Percentiles rank a stretch among this genome's conserved stretches.
Conservation (phyloP, 1,284 basidiomycete species). For the Ganoderma sp. region DNA sequence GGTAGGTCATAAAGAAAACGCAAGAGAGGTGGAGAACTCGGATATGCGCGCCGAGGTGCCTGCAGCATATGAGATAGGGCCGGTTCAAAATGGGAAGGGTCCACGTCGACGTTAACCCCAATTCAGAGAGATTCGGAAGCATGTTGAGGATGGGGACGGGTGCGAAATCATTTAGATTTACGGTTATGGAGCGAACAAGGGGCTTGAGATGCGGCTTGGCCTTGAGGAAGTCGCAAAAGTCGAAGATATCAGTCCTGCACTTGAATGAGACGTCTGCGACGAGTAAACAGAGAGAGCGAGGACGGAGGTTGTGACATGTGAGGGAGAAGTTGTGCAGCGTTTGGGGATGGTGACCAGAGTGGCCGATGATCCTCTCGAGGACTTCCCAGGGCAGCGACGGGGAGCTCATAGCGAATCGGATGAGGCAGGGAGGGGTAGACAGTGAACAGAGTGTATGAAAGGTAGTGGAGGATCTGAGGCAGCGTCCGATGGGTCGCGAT, state of each 20-base stretch:
- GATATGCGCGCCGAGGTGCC: neutral
- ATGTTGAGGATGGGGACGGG: neutral
- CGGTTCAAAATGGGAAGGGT: neutral
- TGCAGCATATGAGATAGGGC: neutral
- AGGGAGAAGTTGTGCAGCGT: neutral
- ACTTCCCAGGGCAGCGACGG: neutral
- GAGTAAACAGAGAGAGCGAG: neutral
- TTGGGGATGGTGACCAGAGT: neutral
- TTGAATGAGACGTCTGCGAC: neutral
- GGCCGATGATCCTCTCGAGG: neutral
- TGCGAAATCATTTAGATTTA: neutral
- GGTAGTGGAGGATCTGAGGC: too few species aligned
- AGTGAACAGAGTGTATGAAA: neutral
- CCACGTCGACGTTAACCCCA: neutral
- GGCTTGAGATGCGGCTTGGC: neutral
- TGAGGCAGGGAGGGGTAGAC: too few species aligned
- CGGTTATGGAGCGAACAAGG: neutral
- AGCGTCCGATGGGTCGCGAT: too few species aligned
- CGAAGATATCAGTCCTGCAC: neutral
- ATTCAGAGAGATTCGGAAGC: neutral
- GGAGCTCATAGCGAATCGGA: neutral
- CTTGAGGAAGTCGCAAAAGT: neutral
- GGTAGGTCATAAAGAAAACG: neutral
- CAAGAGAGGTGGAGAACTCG: neutral
- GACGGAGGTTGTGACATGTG: neutral